Base-by-base conservation (phyloP, 306 rosid species). In the Citrullus colocynthis region DNA sequence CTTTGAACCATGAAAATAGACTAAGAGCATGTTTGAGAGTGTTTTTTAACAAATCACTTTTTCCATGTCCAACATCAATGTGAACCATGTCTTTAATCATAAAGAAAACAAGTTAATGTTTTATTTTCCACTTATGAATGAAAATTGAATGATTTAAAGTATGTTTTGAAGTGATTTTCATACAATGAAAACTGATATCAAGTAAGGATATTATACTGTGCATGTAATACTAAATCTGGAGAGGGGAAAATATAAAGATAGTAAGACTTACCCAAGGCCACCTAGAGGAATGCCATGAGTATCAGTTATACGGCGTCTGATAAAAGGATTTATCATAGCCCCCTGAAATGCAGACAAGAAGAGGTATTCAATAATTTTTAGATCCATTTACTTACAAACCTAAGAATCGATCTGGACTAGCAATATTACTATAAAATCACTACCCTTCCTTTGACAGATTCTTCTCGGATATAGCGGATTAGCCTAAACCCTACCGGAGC, bases 201-300 rank as follows among this genome's bases (percentile, higher is more conserved):
- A 71, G 76, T 21, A 70, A 21, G 41, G 21, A 4, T 32, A 69
- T 44, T 6, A 1, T 24, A 48, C 37, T 13, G 21, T 2, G 20
- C 18, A 18, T 58, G 20, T 13, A 4, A 14, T 21, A 15, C 75
- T 20, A 58, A 78, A 45, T 48, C 45, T n/a, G 72, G 12, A 14
- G 36, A 37, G 76, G 30, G 49, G 44, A 81, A 75, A 71, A 78
- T 73, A 49, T 12, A 48, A 16, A 30, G 60, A 30, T 30, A 49
- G 54, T 24, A 44, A 78, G 62, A 85, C 88, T 59, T 85, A 89
- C 98, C 98, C 98, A 76, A 94, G 83, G 48, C 98, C 98, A 78
- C 98, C 98, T 65, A 94, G 78, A 73, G 98, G 98, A 72, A 91
- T 87, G 57, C 91, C 97, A 60, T 94, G 97, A 86, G 54, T 65